These are phyloP conservation scores for Senna siamea DNA, from an alignment of 306 rosid species.

Conservation along the genomic window DNA sequence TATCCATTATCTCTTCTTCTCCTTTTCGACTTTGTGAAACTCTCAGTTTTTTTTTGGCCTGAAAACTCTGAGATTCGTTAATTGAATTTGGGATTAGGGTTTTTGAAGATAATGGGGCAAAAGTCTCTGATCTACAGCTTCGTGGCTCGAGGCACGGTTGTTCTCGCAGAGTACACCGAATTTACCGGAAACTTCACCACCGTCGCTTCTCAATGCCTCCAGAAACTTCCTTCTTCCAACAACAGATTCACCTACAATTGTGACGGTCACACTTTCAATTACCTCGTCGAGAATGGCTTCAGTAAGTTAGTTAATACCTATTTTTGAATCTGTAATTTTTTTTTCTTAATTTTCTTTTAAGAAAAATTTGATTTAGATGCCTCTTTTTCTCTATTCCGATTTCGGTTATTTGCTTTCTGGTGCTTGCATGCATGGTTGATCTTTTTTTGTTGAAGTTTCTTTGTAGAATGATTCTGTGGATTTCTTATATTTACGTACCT, in stretches of 20 bases:
- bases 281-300: constrained; percentile 88
- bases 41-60: no score
- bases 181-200: constrained; percentile 76
- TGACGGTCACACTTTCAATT: constrained; percentile 97
- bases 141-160: constrained; percentile 85
- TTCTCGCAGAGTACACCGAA: constrained; percentile 85
- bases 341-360: background rate
- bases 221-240: constrained; percentile 88
- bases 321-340: background rate
- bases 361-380: background rate
- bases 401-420: constrained; percentile 18
- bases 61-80: constrained; percentile 1
- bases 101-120: constrained; percentile 70
- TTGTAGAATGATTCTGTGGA: background rate
- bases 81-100: constrained; percentile 28
- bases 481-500: background rate
- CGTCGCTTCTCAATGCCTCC: constrained; percentile 91
- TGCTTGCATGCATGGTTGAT: background rate
- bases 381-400: background rate
- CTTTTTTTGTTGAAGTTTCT: background rate
- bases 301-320: constrained; percentile 48
- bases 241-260: constrained; percentile 93
- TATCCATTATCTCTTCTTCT: constrained; percentile 23
- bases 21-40: no score
- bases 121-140: constrained; percentile 95